Conservation (phyloP, 176 grass and related monocot species). For the Dactylis glomerata region DNA sequence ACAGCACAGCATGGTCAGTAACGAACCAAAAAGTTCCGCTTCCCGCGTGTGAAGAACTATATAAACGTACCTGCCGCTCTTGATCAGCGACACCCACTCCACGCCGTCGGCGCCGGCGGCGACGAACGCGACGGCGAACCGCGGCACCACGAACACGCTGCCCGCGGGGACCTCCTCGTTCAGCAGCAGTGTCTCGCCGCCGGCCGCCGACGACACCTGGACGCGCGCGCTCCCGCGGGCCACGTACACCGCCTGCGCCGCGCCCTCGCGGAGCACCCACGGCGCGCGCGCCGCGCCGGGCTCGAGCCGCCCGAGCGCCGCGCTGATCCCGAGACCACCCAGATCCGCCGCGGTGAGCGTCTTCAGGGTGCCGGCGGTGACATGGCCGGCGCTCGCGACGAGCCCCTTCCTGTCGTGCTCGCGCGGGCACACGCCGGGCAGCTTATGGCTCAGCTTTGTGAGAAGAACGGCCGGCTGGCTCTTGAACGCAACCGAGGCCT, state of each 20-base stretch:
- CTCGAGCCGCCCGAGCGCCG: constrained; percentile 13
- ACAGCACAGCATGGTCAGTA: neutral
- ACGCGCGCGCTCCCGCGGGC: constrained; percentile 18
- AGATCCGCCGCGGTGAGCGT: neutral
- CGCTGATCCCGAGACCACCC: neutral
- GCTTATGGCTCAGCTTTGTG: neutral
- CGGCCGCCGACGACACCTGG: neutral
- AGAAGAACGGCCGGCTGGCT: constrained; percentile 14
- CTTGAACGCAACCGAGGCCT: neutral
- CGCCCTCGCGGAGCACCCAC: constrained; percentile 7
- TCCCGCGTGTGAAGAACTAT: too few species aligned
- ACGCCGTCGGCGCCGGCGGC: constrained; percentile 20
- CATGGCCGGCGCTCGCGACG: neutral
- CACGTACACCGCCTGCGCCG: constrained; percentile 31
- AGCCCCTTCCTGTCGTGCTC: constrained; percentile 14
- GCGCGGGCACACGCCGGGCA: neutral
- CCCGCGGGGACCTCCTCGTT: constrained; percentile 16
- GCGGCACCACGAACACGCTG: constrained; percentile 30
- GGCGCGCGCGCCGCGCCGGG: neutral
- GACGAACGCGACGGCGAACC: neutral
- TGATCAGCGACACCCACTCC: constrained; percentile 45
- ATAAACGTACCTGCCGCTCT: constrained; percentile 18
- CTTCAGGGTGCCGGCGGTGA: neutral
- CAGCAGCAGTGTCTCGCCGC: neutral
- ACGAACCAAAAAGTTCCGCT: too few species aligned